These are phyloP conservation scores for Metschnikowia hibisci DNA, from an alignment of 805 yeast species.

Conservation along the genomic window DNA sequence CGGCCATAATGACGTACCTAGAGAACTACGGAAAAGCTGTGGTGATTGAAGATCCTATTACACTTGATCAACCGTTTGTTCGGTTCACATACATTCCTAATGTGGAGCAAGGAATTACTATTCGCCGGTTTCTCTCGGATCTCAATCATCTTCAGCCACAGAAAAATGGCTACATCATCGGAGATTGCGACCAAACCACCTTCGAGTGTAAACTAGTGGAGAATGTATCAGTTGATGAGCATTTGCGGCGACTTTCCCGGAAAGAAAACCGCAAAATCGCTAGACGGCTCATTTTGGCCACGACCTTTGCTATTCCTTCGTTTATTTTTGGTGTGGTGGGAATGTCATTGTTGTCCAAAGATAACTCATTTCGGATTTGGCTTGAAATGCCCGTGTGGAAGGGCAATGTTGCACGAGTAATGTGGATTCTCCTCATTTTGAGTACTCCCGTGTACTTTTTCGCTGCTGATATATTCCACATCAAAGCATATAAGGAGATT, in stretches of 20 bases:
- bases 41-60: conserved; percentile 51
- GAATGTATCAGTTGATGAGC: conserved; percentile 60
- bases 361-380: conserved; percentile 46
- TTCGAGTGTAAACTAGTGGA: conserved; percentile 54
- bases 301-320: conserved; percentile 60
- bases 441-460: conserved; percentile 73
- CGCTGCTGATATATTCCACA: conserved; percentile 70
- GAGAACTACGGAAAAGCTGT: conserved; percentile 53
- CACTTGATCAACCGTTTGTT: conserved; percentile 53
- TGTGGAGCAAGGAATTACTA: conserved; percentile 41
- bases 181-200: conserved; percentile 11
- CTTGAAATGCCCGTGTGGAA: conserved; percentile 58
- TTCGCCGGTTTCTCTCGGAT: conserved; percentile 51
- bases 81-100: conserved; percentile 64
- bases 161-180: conserved; percentile 16
- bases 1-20: conserved; percentile 46
- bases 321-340: conserved; percentile 66
- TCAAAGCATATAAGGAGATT: conserved; percentile 60
- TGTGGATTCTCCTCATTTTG: conserved; percentile 62
- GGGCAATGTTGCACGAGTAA: conserved; percentile 56
- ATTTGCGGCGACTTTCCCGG: conserved; percentile 46
- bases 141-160: conserved; percentile 42
- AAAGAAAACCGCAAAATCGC: conserved; percentile 46
- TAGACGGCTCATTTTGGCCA: conserved; percentile 45
- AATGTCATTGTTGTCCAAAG: conserved; percentile 52